These are phyloP conservation scores for Tubosaeta sp. DNA, from an alignment of 768 basidiomycete genomes.

Conservation along the genomic window DNA sequence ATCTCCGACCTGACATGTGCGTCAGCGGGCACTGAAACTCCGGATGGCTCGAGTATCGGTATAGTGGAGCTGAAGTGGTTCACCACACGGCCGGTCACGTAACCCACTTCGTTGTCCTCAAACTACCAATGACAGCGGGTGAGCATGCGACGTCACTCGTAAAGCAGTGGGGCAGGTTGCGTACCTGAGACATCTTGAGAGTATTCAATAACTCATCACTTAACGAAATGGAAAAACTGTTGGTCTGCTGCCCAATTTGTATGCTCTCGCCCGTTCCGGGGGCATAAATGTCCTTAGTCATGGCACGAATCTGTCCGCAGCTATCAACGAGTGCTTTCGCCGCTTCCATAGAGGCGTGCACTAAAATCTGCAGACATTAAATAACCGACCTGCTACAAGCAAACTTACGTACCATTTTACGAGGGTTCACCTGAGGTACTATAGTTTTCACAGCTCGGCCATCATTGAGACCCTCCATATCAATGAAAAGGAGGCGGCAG, in stretches of 20 bases:
- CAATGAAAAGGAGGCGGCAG: conserved; percentile 86
- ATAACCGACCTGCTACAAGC: not conserved
- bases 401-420: conserved; percentile 71
- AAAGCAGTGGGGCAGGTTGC: conserved; percentile 25
- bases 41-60: conserved; percentile 76
- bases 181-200: conserved; percentile 81
- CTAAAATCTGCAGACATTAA: conserved; percentile 62
- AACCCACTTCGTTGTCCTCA: conserved; percentile 96
- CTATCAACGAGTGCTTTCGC: conserved; percentile 74
- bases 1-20: conserved; percentile 20
- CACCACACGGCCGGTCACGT: conserved; percentile 83
- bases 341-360: conserved; percentile 67
- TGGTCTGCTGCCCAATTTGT: conserved; percentile 94
- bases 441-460: conserved; percentile 97
- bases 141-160: conserved; percentile 2
- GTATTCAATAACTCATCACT: conserved; percentile 82
- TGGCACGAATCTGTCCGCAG: conserved; percentile 76
- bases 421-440: conserved; percentile 91
- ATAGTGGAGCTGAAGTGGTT: conserved; percentile 84
- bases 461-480: conserved; percentile 96
- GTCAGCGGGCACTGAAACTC: conserved; percentile 29
- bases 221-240: conserved; percentile 89
- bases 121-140: conserved; percentile 49
- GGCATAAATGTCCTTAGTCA: conserved; percentile 90
- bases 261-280: conserved; percentile 73